Evolutionary conservation across 1,139 yeast species (phyloP).

Genomic region (Nakaseomyces bracarensis): DNA sequence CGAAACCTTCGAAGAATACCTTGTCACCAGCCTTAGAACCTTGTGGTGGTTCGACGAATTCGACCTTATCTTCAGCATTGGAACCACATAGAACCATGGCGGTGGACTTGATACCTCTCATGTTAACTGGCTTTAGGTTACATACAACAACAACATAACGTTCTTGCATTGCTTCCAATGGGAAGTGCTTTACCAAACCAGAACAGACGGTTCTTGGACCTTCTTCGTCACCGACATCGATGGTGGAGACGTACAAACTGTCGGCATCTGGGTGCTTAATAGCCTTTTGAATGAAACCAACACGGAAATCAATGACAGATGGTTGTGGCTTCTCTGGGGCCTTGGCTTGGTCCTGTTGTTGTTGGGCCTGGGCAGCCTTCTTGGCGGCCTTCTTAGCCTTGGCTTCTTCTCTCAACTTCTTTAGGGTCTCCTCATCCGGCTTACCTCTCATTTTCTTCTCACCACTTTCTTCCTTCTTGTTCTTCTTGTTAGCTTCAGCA

Average conservation of each 20-base stretch:
- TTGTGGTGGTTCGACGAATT: conserved; percentile 90
- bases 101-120: conserved; percentile 90
- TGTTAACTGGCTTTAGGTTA: conserved; percentile 81
- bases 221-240: conserved; percentile 90
- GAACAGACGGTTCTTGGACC: conserved; percentile 98
- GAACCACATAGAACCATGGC: conserved; percentile 98
- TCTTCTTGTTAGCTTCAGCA: conserved; percentile 31
- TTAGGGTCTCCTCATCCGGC: conserved; percentile 57
- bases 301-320: conserved; percentile 82
- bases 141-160: conserved; percentile 77
- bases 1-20: conserved; percentile 82
- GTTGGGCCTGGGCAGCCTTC: conserved; percentile 58
- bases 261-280: conserved; percentile 98
- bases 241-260: conserved; percentile 88
- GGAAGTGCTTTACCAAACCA: conserved; percentile 73
- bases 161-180: conserved; percentile 76
- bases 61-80: conserved; percentile 49
- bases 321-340: conserved; percentile 63
- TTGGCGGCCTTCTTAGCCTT: conserved; percentile 69
- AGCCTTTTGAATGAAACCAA: conserved; percentile 95
- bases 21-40: conserved; percentile 97
- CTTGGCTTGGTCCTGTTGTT: conserved; percentile 45
- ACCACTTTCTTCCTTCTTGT: conserved; percentile 31
- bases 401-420: conserved; percentile 56
- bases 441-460: conserved; percentile 34